phyloP scores from a whole-genome alignment of 495 filamentous ascomycete species.

The Tuber borchii region DNA sequence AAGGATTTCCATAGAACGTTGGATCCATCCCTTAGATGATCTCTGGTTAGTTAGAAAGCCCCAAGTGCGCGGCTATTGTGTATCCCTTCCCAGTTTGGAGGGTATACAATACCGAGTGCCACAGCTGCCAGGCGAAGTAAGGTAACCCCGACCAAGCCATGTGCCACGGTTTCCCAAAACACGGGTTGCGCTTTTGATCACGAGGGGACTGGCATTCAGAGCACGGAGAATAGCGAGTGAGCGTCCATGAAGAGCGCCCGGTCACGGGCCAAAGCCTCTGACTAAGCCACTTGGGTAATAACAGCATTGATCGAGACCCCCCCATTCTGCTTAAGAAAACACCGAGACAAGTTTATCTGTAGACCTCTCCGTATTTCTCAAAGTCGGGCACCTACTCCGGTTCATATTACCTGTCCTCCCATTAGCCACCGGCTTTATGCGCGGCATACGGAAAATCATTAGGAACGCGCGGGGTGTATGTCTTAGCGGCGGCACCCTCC shows the following conservation, averaged over 20 bases:
- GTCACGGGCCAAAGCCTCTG: background rate
- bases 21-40: background rate
- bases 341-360: background rate
- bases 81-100: background rate
- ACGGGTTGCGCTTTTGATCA: background rate
- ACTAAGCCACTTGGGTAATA: background rate
- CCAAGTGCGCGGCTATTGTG: background rate
- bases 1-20: background rate
- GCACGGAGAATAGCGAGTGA: background rate
- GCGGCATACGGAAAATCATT: background rate
- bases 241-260: background rate
- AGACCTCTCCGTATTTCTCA: background rate
- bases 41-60: background rate
- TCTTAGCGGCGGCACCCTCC: background rate
- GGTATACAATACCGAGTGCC: slow-evolving; percentile 6
- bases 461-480: background rate
- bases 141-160: slow-evolving; percentile 11
- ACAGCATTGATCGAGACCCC: background rate
- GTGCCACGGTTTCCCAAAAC: slow-evolving; percentile 22
- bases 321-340: background rate
- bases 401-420: background rate
- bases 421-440: background rate
- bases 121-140: slow-evolving; percentile 5
- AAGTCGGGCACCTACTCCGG: background rate
- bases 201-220: background rate